Base-by-base conservation (phyloP, 257 asterid genomes). In the Solanum virginianum region DNA sequence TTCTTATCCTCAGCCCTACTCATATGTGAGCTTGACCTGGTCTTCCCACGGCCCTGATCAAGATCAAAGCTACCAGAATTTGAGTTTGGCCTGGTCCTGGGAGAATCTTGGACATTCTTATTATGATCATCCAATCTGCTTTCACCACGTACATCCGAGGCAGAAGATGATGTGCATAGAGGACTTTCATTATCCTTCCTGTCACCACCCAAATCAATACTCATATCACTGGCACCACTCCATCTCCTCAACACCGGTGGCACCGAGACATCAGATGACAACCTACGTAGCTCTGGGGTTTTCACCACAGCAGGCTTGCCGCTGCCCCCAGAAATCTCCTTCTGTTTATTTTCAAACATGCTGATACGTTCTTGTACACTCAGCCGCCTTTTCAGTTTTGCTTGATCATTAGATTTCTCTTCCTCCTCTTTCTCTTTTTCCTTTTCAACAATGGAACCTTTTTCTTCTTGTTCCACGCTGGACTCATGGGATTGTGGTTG, bases 221-320 rank as follows among this genome's bases (percentile, higher is more conserved):
- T 95, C 99, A 94, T 92, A 89, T 95, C 99, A 90, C 97, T 91
- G 72, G 92, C 93, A 36, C 97, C 97, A 92, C 98, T 95, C 99
- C 98, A 94, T 87, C 98, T 93, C 86, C 97, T 89, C 88, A 94
- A 89, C 54, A 93, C 95, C 0, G 91, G 79, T 1, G 86, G 80
- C 6, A 89, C 89, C 29, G 97, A 91, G 80, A 93, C 91, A 81
- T 94, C 98, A 75, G 98, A 93, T 5, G 98, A 88, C 85, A 92
- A 84, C 90, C 97, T 92, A 86, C 95, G 91, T 85, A 94, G 90
- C 89, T 95, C 99, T 10, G 88, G 88, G 18, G 93, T 59, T 89
- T 95, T 95, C 36, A 85, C 90, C 12, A 89, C 93, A 70, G 72
- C 92, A 17, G 93, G 90, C 89, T 92, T 94, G 14, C 93, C 94